Base-by-base conservation (phyloP, 495 filamentous ascomycete genomes). In the Viridothelium virens region DNA sequence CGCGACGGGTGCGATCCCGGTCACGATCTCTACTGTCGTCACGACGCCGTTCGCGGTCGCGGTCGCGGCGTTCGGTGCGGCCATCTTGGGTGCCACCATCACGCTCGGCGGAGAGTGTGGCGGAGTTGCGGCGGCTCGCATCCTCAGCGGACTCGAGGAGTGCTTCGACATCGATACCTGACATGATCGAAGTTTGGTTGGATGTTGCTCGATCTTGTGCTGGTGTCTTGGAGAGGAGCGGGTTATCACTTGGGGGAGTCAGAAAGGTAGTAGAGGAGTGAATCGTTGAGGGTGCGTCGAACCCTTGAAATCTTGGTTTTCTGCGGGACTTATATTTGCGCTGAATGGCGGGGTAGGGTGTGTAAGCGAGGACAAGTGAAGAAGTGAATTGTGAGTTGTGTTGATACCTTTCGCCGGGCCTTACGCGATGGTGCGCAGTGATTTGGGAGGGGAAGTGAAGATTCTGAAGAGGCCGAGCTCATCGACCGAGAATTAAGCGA, bases 131-230 rank as follows among this genome's bases (percentile, higher is more conserved):
- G 10, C 33, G 34, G 16, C 47, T 12, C 7, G 12, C 36, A 3
- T 39, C 79, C 70, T 83, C 92, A 70, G 92, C 92, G 41, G 90
- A 91, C 79, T 96, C 92, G 72, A 96, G 85, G 67, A 96, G 87
- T 72, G 92, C 92, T 84, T 96, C 92, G 71, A 96, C 91, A 76
- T 96, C 91, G 74, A 95, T 83, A 78, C 88, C 88, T 75, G 92
- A 93, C 92, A 96, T 96, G 61, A 71, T 79, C 53, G 25, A 33
- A 59, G 31, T 59, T 59, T 59, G 53, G 53, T 59, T 59, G 53
- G 53, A 59, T 59, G 53, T 31, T 59, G 18, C 36, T 59, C 53
- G 53, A 36, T 59, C 25, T 31, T 34, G 53, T 3, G 2, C 53
- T 59, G 53, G 36, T 36, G 53, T 33, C 25, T 59, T 59, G 53